Conservation (phyloP, 768 basidiomycete genomes). For the Clathrus columnatus region DNA sequence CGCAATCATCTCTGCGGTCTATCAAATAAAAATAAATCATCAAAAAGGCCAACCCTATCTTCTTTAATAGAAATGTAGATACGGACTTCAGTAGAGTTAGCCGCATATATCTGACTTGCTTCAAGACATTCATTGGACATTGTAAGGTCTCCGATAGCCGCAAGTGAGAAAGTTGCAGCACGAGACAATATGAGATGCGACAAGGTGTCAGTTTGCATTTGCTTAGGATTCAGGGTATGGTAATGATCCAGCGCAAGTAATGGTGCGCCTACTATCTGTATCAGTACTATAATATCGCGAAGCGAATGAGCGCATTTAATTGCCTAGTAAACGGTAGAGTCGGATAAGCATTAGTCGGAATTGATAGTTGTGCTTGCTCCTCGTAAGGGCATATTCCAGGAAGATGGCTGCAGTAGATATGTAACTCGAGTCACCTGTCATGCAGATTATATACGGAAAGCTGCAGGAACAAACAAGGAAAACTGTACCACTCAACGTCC, state of each 20-base stretch:
- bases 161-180: slow-evolving; percentile 69
- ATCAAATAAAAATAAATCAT: slow-evolving; percentile 3
- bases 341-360: slow-evolving; percentile 69
- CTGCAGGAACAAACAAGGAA: neutral
- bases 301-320: slow-evolving; percentile 14
- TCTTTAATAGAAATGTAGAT: neutral
- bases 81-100: slow-evolving; percentile 68
- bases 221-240: slow-evolving; percentile 66
- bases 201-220: slow-evolving; percentile 83
- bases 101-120: slow-evolving; percentile 71
- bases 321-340: slow-evolving; percentile 76
- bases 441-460: neutral
- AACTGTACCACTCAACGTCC: slow-evolving; percentile 31
- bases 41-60: neutral
- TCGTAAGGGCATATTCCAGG: slow-evolving; percentile 61
- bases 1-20: slow-evolving; percentile 76
- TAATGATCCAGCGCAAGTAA: slow-evolving; percentile 72
- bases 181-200: slow-evolving; percentile 77
- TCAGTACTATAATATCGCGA: slow-evolving; percentile 5
- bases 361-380: slow-evolving; percentile 74
- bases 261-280: slow-evolving; percentile 48
- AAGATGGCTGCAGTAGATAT: slow-evolving; percentile 57
- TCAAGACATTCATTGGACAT: slow-evolving; percentile 69
- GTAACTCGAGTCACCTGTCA: slow-evolving; percentile 42
- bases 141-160: slow-evolving; percentile 67